Evolutionary conservation across 768 basidiomycete genomes (phyloP), one percentile per base, ranked within the genome.

Genomic region (Gloeostereum incarnatum): DNA sequence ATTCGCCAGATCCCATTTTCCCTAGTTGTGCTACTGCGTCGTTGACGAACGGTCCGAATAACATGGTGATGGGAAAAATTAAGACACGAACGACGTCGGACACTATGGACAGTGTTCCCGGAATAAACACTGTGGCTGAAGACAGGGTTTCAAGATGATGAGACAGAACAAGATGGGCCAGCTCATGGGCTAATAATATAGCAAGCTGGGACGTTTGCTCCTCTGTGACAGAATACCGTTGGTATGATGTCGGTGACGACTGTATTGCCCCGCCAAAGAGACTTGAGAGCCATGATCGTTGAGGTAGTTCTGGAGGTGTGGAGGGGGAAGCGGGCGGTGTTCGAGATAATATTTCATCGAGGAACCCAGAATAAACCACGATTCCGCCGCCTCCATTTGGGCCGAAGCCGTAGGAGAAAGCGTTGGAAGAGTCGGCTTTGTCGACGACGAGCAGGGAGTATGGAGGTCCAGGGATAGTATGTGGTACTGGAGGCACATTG

Each of bases 391-490:
- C 88, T 25, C 88, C 85, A 49, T 91, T 78, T 2, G 88, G 83
- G 9, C 90, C 90, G 47, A 97, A 98, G 1, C 94, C 94, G 53
- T 93, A 97, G 1, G 85, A 88, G 57, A 99, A 96, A 1, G 96
- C 94, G 51, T 97, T 99, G 6, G 76, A 71, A 2, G 78, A 67
- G 42, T 87, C 81, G 1, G 88, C 81, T 43, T 81, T 78, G 36
- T 97, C 88, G 32, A 94, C 76, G n/a, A 99, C 56, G 31, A 99
- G 69, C 5, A 99, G 62, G 23, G 88, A 85, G 54, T 93, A 98
- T 0, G 91, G 91, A 20, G 90, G 87, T 0, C 89, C 90, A 7
- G 84, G 63, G 31, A 81, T 71, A 16, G 66, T 55, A 44, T 81
- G 79, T 3, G 78, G 66, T 16, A 66, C 60, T 9, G 66, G 58